phyloP scores from a whole-genome alignment of 2,329 filamentous ascomycete species.

The Alternaria arbusti region DNA sequence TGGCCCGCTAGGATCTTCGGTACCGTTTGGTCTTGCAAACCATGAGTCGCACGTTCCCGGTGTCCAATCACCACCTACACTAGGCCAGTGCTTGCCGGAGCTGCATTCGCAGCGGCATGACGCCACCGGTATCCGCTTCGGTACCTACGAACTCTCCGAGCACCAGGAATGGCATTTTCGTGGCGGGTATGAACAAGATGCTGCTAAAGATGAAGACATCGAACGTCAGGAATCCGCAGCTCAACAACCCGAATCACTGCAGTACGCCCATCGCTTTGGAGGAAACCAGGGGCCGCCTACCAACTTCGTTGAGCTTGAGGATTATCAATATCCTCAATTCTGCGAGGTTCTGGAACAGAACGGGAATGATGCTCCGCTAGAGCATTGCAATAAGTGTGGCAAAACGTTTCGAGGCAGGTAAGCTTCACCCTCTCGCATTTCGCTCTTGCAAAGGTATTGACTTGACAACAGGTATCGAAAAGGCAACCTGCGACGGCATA shows the following conservation, averaged over 20 bases:
- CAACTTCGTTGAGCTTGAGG: neutral
- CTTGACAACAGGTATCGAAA: slow-evolving; percentile 11
- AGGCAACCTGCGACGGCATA: slow-evolving; percentile 18
- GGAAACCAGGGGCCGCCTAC: neutral
- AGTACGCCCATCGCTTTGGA: neutral
- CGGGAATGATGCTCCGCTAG: neutral
- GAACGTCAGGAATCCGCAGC: neutral
- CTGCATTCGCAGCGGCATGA: neutral
- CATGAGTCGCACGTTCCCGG: neutral
- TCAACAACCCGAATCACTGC: neutral
- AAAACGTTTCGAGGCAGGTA: slow-evolving; percentile 14
- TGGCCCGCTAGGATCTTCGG: fast-evolving
- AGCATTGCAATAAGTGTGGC: neutral
- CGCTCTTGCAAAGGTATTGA: neutral
- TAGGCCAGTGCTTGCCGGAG: neutral
- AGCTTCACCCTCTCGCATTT: neutral
- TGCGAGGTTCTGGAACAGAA: too few species aligned
- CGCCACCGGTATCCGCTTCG: neutral
- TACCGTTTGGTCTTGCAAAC: neutral
- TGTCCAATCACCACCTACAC: too few species aligned
- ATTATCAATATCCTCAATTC: neutral
- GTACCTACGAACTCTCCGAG: neutral
- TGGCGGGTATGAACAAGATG: neutral
- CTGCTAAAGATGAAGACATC: neutral
- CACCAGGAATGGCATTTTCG: neutral